These are phyloP conservation scores for Rhizophagus prolifer DNA, from an alignment of 192 early-diverging fungal species.

Conservation along the genomic window DNA sequence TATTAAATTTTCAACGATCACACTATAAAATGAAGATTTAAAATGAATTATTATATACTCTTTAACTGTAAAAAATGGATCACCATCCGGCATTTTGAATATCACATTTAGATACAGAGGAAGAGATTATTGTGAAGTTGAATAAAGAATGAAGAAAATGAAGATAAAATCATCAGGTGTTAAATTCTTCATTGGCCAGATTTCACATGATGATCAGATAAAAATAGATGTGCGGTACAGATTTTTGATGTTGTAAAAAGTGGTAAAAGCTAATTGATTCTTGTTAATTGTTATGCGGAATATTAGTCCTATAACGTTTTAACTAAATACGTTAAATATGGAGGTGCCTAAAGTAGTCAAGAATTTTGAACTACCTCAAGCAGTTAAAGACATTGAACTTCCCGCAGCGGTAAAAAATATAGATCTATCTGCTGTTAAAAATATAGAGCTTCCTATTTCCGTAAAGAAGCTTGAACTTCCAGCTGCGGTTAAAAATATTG, in stretches of 20 bases:
- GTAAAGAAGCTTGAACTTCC: conserved; percentile 20
- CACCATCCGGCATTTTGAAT: background rate
- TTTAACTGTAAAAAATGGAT: background rate
- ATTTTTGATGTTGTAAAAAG: no score
- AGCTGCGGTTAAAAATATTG: conserved; percentile 21
- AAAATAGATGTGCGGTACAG: no score
- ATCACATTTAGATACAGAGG: no score
- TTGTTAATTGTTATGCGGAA: no score
- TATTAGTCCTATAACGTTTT: no score
- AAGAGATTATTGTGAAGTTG: no score
- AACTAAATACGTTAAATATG: background rate
- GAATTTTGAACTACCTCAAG: conserved; percentile 24
- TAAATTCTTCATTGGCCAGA: no score
- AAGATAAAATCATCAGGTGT: no score
- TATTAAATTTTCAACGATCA: no score
- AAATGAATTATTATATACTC: background rate
- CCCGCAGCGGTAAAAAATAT: conserved; percentile 18
- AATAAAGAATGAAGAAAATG: background rate
- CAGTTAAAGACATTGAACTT: conserved; percentile 21
- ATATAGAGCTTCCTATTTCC: conserved; percentile 2
- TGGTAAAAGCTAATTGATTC: no score
- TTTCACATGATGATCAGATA: no score
- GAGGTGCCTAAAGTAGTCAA: conserved; percentile 24
- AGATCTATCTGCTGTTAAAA: conserved; percentile 17
- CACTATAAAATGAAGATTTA: background rate